Base-by-base conservation (phyloP, 129 eudicot species). In the Pseudognaphalium luteoalbum region DNA sequence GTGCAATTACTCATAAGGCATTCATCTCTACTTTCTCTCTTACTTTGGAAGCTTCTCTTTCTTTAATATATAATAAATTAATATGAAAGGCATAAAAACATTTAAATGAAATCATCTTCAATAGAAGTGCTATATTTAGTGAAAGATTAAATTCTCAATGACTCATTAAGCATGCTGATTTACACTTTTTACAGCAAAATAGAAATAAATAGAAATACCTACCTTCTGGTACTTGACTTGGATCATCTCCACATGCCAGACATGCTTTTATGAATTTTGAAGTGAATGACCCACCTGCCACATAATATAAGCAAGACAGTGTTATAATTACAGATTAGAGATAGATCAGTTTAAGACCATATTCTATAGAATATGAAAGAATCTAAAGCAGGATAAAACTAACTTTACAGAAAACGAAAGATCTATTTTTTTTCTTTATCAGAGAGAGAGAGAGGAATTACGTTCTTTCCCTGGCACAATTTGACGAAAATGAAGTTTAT, bases 401-500 rank as follows among this genome's bases (percentile, higher is more conserved):
- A 70, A 21, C 35, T 47, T 14, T 9, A 8, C 10, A 71, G 44
- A 71, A n/a, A 50, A 44, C 33, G 1, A 25, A 25, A 25, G 28
- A 25, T 72, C 16, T 68, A 25, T 70, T 21, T 69, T 25, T 7
- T 57, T 33, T 54, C 20, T 51, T 39, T 54, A 71, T 21, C 58
- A 21, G 32, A 20, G 68, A 51, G 68, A 66, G 42, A 72, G 29
- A 79, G 76, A 63, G 76, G 29, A 71, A 70, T 51, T 42, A 94
- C 98, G 74, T 82, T 87, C 91, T 91, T 84, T 86, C 51, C 93
- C 96, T 4, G 88, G 87, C 19, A 84, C 75, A 61, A 94, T 86
- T 28, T 96, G 96, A 68, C 98, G 98, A 59, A 87, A 94, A 71
- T 94, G 97, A 77, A 94, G 87, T 73, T 94, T 94, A 81, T 94